Percentiles rank a stretch among this genome's conserved stretches.
Conservation (phyloP, 2,329 filamentous ascomycete genomes). For the Phyllosticta citriasiana region DNA sequence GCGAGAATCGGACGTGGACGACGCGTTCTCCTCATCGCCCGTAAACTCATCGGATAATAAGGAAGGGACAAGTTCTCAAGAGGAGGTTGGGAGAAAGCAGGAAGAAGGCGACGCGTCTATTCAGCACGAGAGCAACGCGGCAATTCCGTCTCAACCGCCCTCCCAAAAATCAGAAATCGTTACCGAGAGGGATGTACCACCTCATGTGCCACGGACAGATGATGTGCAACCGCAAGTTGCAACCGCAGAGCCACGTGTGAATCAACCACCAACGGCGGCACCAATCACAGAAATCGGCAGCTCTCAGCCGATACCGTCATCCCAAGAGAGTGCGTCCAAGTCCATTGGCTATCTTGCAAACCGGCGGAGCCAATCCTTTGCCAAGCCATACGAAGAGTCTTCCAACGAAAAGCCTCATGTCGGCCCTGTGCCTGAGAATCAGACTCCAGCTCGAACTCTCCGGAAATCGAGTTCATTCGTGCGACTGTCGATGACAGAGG, state of each 20-base stretch:
- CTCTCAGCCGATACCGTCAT: conserved; percentile 23
- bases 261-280: conserved; percentile 13
- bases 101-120: background rate
- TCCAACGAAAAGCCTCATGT: background rate
- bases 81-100: background rate
- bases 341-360: conserved; percentile 36
- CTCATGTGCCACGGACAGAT: background rate
- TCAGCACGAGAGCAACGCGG: background rate
- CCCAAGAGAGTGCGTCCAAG: conserved; percentile 21
- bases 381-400: conserved; percentile 23
- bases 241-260: conserved; percentile 16
- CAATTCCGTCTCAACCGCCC: background rate
- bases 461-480: conserved; percentile 44
- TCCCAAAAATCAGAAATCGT: background rate
- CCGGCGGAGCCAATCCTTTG: conserved; percentile 33
- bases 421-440: background rate
- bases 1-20: background rate
- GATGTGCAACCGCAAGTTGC: conserved; percentile 1
- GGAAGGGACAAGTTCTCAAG: background rate
- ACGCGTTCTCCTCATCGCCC: conserved; percentile 2
- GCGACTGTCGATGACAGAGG: conserved; percentile 71
- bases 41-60: background rate
- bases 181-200: background rate
- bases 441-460: conserved; percentile 30
- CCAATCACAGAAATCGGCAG: conserved; percentile 19